Percentiles rank a stretch among this genome's conserved stretches.
phyloP scores from a whole-genome alignment of 1,139 yeast genomes.

The Suhomyces guaymorum region DNA sequence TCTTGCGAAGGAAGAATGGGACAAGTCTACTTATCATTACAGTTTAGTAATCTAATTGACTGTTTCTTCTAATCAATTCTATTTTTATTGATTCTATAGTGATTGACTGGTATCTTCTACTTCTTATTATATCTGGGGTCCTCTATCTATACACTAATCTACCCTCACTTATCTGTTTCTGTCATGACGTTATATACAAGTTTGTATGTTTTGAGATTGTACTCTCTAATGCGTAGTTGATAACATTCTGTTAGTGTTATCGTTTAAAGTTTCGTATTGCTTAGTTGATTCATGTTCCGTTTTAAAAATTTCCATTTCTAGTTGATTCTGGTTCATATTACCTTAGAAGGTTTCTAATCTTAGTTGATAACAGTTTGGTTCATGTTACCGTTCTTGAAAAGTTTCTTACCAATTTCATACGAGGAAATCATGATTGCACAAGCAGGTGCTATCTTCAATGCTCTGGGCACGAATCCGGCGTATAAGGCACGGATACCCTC shows the following conservation, averaged over 20 bases:
- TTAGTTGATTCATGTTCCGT: too few species aligned
- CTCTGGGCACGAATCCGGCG: slow-evolving; percentile 83
- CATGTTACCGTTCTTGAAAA: slow-evolving; percentile 39
- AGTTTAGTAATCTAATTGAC: too few species aligned
- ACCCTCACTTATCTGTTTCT: background rate
- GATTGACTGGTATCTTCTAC: too few species aligned
- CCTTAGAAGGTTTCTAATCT: too few species aligned
- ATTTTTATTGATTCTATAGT: too few species aligned
- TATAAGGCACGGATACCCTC: slow-evolving; percentile 82
- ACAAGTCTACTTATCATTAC: too few species aligned
- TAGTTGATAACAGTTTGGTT: slow-evolving; percentile 1
- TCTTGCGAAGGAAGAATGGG: too few species aligned
- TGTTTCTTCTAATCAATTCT: background rate
- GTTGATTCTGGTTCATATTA: too few species aligned
- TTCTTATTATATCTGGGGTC: too few species aligned
- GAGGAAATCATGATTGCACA: slow-evolving; percentile 98
- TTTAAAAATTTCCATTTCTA: too few species aligned
- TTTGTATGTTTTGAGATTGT: background rate
- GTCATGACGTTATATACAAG: background rate
- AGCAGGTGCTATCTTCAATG: slow-evolving; percentile 91
- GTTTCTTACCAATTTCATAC: slow-evolving; percentile 82
- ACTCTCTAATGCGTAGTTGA: background rate
- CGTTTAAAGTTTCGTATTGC: too few species aligned
- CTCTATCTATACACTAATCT: background rate
- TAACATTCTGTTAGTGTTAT: too few species aligned